Base-by-base conservation (phyloP, 805 yeast species). In the Candida silvicultrix region DNA sequence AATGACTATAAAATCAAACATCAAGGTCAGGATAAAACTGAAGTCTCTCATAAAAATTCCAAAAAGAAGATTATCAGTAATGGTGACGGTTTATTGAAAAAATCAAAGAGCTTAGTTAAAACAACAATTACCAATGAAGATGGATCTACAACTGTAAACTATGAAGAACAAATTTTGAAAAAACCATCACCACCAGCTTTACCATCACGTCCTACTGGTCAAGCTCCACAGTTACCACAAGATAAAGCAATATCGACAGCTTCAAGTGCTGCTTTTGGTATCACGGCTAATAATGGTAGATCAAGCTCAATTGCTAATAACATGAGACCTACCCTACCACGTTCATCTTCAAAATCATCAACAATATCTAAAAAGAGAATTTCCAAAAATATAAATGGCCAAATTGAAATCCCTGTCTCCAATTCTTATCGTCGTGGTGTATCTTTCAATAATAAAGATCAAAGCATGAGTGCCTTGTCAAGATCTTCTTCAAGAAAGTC, bases 1-100 rank as follows among this genome's bases (percentile, higher is more conserved):
- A 69, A 80, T 70, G 78, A 85, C 53, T 89, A 88, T 63, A 73
- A 94, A 50, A 78, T 77, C 50, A 89, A 84, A 47, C 88, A 82
- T 55, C 57, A 68, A 41, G 52, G 41, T 4, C 49, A 51, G 31
- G 53, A 54, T 9, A 49, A 45, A n/a, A 38, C 49, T 8, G 58
- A 56, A 40, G 45, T 46, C 3, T 40, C 46, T 2, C 42, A 50
- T 8, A 54, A 53, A 42, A 45, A 45, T 12, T 47, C 52, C 54
- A 66, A 52, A 52, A 61, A 46, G 66, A 66, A 43, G 49, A 44
- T 40, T 11, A 44, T 40, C 11, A 52, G 44, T 50, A 57, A 49
- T 58, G 66, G 55, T 32, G 62, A 59, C 47, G 63, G 61, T 38
- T 45, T 66, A 14, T 51, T 73, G 46, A 73, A 73, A 39, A 64